phyloP scores from a whole-genome alignment of 345 rosid species.

The Pugionium cornutum region DNA sequence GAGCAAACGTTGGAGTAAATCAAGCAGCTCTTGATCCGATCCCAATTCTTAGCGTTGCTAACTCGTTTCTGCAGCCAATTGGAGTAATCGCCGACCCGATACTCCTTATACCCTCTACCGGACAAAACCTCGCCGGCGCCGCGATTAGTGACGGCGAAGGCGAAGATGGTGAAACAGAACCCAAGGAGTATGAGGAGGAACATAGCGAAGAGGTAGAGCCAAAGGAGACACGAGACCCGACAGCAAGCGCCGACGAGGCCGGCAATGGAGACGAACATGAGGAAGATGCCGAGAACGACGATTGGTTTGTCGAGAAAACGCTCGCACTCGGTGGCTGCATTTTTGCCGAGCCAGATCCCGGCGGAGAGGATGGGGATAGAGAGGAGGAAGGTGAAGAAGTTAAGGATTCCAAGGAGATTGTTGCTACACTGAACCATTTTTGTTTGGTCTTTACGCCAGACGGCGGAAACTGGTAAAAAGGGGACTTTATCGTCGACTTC shows the following conservation, averaged over 20 bases:
- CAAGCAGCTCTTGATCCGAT: slow-evolving; percentile 76
- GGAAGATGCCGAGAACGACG: slow-evolving; percentile 74
- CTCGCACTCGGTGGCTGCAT: slow-evolving; percentile 80
- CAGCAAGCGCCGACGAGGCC: slow-evolving; percentile 92
- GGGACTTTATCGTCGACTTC: neutral
- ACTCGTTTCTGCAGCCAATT: slow-evolving; percentile 79
- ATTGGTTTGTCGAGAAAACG: slow-evolving; percentile 84
- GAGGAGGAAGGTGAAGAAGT: slow-evolving; percentile 73
- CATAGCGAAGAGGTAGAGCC: slow-evolving; percentile 88
- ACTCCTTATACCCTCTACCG: slow-evolving; percentile 78
- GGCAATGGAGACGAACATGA: slow-evolving; percentile 79
- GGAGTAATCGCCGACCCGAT: slow-evolving; percentile 68
- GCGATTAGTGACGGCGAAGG: slow-evolving; percentile 88
- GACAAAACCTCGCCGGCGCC: slow-evolving; percentile 78
- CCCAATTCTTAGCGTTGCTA: slow-evolving; percentile 58
- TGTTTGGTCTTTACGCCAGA: neutral
- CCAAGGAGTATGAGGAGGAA: slow-evolving; percentile 75
- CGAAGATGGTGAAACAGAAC: slow-evolving; percentile 80
- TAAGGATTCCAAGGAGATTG: slow-evolving; percentile 77
- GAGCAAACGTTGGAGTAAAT: slow-evolving; percentile 59
- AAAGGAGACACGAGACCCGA: slow-evolving; percentile 76
- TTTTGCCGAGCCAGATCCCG: slow-evolving; percentile 80
- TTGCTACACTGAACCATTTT: slow-evolving; percentile 66
- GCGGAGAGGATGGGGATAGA: slow-evolving; percentile 80
- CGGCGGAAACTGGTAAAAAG: neutral